phyloP scores from a whole-genome alignment of 306 rosid genomes.

The Trifolium dubium region DNA sequence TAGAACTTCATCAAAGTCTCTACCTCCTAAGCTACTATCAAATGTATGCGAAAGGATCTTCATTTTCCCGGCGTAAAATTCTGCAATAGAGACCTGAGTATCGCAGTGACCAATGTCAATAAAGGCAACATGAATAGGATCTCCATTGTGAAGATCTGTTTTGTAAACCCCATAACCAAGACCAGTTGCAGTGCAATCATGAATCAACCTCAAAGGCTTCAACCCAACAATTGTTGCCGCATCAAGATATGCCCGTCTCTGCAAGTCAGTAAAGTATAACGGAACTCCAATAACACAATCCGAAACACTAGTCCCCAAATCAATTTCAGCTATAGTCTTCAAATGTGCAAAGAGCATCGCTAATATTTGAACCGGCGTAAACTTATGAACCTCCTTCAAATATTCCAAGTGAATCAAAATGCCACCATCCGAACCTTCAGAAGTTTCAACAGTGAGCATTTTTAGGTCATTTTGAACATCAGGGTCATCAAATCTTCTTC shows the following conservation, averaged over 20 bases:
- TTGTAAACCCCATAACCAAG: slow-evolving; percentile 85
- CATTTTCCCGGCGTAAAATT: slow-evolving; percentile 77
- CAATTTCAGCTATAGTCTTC: slow-evolving; percentile 66
- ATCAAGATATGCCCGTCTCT: slow-evolving; percentile 76
- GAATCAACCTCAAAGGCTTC: slow-evolving; percentile 85
- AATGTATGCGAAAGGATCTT: slow-evolving; percentile 72
- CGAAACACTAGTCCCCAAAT: slow-evolving; percentile 59
- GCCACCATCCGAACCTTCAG: slow-evolving; percentile 70
- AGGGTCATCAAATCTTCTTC: slow-evolving; percentile 56
- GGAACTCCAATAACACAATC: slow-evolving; percentile 94
- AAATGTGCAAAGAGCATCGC: slow-evolving; percentile 89
- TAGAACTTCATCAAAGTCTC: slow-evolving; percentile 85
- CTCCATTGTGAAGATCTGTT: slow-evolving; percentile 54
- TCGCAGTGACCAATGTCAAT: slow-evolving; percentile 91
- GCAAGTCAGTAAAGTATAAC: slow-evolving; percentile 83
- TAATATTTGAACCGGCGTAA: slow-evolving; percentile 75
- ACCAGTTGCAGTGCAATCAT: slow-evolving; percentile 93
- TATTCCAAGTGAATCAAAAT: slow-evolving; percentile 74
- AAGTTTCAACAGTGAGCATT: slow-evolving; percentile 63
- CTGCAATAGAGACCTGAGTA: slow-evolving; percentile 74
- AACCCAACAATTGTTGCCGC: slow-evolving; percentile 86
- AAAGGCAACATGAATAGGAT: slow-evolving; percentile 63
- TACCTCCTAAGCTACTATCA: slow-evolving; percentile 74
- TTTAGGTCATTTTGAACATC: slow-evolving; percentile 69
- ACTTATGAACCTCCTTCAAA: slow-evolving; percentile 58